Conservation (phyloP, 2,329 filamentous ascomycete genomes). For the Onygenales sp. region DNA sequence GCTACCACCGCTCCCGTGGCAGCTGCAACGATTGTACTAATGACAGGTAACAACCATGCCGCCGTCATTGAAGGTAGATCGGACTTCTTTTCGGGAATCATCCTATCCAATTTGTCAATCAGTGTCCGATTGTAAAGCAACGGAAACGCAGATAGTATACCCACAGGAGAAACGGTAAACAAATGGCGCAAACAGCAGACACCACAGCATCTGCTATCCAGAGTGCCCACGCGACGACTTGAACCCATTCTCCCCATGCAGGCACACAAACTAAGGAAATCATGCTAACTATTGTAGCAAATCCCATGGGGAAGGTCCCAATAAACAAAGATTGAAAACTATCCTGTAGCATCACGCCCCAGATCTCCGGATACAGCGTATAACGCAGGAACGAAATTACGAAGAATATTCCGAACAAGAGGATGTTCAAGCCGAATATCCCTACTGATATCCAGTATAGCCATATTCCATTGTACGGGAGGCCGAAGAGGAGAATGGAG, state of each 20-base stretch:
- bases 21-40: slow-evolving; percentile 57
- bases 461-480: slow-evolving; percentile 31
- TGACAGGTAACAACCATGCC: slow-evolving; percentile 57
- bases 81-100: slow-evolving; percentile 28
- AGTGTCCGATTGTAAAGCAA: background rate
- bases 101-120: slow-evolving; percentile 8
- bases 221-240: slow-evolving; percentile 46
- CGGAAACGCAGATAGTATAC: slow-evolving; percentile 9
- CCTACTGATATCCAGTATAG: slow-evolving; percentile 30
- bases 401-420: slow-evolving; percentile 26
- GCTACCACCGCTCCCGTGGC: slow-evolving; percentile 56
- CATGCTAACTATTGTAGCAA: slow-evolving; percentile 60
- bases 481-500: slow-evolving; percentile 26
- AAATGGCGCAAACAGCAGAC: slow-evolving; percentile 45
- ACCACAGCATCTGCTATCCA: slow-evolving; percentile 51
- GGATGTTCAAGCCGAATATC: slow-evolving; percentile 27
- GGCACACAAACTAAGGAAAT: slow-evolving; percentile 51
- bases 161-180: slow-evolving; percentile 49
- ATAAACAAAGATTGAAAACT: slow-evolving; percentile 60
- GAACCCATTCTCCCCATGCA: slow-evolving; percentile 51
- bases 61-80: slow-evolving; percentile 55
- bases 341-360: slow-evolving; percentile 56
- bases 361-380: slow-evolving; percentile 55
- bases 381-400: slow-evolving; percentile 52
- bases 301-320: slow-evolving; percentile 58